Percentiles rank a stretch among this genome's conserved stretches.
phyloP scores from a whole-genome alignment of 768 basidiomycete species.

The Boletales sp. region DNA sequence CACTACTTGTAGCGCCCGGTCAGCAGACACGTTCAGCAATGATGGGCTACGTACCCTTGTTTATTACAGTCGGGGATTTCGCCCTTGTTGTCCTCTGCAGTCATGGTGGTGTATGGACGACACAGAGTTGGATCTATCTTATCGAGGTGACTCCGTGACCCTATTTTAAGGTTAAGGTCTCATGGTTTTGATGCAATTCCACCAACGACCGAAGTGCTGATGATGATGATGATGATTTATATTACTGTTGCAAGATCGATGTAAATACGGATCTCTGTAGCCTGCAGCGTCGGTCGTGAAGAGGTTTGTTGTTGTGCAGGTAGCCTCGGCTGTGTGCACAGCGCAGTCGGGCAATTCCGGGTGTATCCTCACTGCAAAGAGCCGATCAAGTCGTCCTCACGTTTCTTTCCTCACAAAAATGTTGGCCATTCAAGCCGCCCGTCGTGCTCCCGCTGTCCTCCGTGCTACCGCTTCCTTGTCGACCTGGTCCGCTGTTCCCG shows the following conservation, averaged over 20 bases:
- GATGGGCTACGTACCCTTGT: constrained; percentile 4
- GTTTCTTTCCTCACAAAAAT: constrained; percentile 19
- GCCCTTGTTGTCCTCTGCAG: neutral
- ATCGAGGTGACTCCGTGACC: constrained; percentile 3
- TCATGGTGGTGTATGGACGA: constrained; percentile 14
- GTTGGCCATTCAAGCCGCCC: constrained; percentile 44
- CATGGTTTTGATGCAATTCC: too few relatives aligned
- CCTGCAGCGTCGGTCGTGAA: neutral
- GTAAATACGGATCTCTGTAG: neutral
- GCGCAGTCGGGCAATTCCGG: constrained; percentile 16
- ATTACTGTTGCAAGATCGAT: constrained; percentile 1
- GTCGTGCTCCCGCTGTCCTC: constrained; percentile 44
- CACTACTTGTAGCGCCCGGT: constrained; percentile 4
- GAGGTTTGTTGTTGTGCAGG: neutral
- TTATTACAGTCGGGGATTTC: neutral
- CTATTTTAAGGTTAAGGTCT: constrained; percentile 20
- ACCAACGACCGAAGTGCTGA: too few relatives aligned
- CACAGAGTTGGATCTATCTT: constrained; percentile 23
- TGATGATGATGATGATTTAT: too few relatives aligned
- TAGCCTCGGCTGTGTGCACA: constrained; percentile 1
- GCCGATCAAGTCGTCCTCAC: neutral
- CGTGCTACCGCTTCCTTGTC: constrained; percentile 48
- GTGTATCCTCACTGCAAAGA: neutral
- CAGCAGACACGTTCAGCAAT: neutral
- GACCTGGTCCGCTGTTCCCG: constrained; percentile 77